Base-by-base conservation (phyloP, 495 filamentous ascomycete genomes). In the Penicillium psychrofluorescens region DNA sequence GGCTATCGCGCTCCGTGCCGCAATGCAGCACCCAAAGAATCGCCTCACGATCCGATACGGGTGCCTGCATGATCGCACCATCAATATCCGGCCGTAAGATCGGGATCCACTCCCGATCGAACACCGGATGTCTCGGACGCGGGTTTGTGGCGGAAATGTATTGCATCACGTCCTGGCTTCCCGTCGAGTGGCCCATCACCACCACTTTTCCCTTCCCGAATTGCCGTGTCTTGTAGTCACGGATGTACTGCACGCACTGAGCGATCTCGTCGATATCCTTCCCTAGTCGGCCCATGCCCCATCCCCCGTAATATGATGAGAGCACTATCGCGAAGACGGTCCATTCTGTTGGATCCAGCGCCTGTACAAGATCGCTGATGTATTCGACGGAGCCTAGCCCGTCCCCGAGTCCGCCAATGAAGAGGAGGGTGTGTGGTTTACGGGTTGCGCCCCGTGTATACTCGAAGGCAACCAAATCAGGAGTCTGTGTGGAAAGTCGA, bases 151-250 rank as follows among this genome's bases (percentile, higher is more conserved):
- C 53, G 30, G 57, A 59, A 12, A 85, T 62, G 53, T 90, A 94
- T 44, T 86, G 79, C 70, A 95, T 72, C 35, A 85, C 79, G 54
- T 91, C 88, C 68, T 94, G 91, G 44, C 84, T 86, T 0, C 91
- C 91, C 0, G 83, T 86, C 11, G 84, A 89, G 50, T 94, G 87
- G 12, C 91, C 91, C 75, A 97, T 64, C 9, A 64, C 41, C 7
- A 59, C 59, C 9, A 65, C 50, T 35, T 56, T 63, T 15, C 57
- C 53, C 8, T 41, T 11, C 0, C 57, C 52, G 35, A 48, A 66
- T n/a, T 50, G 47, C 0, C 53, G 51, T 8, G 39, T 42, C 40
- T 64, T 62, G 29, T 64, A 60, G 10, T 48, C 39, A 1, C 66
- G 69, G 45, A 94, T 75, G 53, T 91, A 87, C 10, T 66, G 56